Evolutionary conservation across 495 filamentous ascomycete genomes (phyloP).

Genomic region (Hyaloscypha hepaticicola): DNA sequence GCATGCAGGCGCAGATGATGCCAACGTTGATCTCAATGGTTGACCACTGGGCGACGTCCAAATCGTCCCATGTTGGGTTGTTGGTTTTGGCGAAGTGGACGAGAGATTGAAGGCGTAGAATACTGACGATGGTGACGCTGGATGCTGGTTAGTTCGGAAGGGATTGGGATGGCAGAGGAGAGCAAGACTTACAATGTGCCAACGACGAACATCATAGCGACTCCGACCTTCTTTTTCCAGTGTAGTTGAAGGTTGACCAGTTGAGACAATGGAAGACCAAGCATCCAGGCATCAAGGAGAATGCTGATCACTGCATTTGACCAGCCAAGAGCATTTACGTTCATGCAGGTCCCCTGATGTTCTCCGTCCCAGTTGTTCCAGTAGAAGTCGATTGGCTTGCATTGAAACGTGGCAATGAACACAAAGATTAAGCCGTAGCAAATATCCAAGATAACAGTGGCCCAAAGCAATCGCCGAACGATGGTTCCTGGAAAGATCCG

Average conservation of each 20-base stretch:
- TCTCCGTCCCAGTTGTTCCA: constrained; percentile 43
- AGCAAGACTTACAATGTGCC: constrained; percentile 49
- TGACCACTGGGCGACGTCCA: constrained; percentile 21
- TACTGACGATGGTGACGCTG: constrained; percentile 33
- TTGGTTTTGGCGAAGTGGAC: constrained; percentile 20
- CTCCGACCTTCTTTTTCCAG: constrained; percentile 45
- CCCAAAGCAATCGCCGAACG: constrained; percentile 34
- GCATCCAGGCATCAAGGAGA: constrained; percentile 50
- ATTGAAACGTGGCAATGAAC: constrained; percentile 43
- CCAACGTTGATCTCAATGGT: constrained; percentile 34
- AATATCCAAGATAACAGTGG: constrained; percentile 39
- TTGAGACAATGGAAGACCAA: constrained; percentile 50
- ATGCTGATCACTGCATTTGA: constrained; percentile 51
- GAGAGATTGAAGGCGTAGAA: constrained; percentile 29
- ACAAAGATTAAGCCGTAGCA: constrained; percentile 43
- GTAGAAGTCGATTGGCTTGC: constrained; percentile 40
- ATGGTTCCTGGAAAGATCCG: constrained; percentile 36
- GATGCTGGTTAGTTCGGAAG: not conserved
- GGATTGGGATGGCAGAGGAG: not conserved
- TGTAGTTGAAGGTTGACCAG: constrained; percentile 44
- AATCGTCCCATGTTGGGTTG: constrained; percentile 25
- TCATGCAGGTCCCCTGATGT: constrained; percentile 43
- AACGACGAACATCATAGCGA: constrained; percentile 52
- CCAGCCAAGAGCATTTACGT: constrained; percentile 47
- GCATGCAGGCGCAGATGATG: constrained; percentile 36